Evolutionary conservation across 2,329 filamentous ascomycete species (phyloP).

Genomic region (Pestalotiopsis sp.): DNA sequence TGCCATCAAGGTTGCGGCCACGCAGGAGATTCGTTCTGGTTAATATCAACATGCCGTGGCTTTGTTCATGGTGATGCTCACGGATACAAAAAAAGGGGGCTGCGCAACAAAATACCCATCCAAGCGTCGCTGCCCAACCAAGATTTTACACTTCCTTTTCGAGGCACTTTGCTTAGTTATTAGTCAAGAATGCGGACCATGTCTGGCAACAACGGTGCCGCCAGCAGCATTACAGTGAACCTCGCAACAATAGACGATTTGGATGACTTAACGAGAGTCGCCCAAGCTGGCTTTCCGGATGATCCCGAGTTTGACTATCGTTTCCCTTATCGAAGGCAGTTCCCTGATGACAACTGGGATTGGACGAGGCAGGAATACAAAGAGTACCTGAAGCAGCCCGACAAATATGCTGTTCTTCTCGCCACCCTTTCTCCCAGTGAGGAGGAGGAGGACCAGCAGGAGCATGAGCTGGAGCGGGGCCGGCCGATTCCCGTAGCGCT

Average conservation of each 20-base stretch:
- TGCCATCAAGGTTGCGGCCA: neutral
- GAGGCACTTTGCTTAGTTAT: neutral
- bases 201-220: neutral
- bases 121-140: neutral
- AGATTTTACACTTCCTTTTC: neutral
- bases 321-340: conserved; percentile 16
- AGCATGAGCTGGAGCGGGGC: neutral
- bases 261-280: conserved; percentile 17
- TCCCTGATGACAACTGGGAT: conserved; percentile 17
- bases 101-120: neutral
- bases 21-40: neutral
- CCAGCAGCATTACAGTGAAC: neutral
- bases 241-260: conserved; percentile 16
- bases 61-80: neutral
- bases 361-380: conserved; percentile 19
- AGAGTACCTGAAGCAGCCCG: conserved; percentile 19
- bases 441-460: neutral
- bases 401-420: conserved; percentile 19
- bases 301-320: conserved; percentile 20
- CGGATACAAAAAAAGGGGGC: neutral
- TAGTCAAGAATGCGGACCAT: neutral
- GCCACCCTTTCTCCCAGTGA: neutral
- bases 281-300: conserved; percentile 16
- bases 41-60: neutral
- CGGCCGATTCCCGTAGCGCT: neutral